Base-by-base conservation (phyloP, 1,139 yeast genomes). In the Torulaspora pretoriensis region DNA sequence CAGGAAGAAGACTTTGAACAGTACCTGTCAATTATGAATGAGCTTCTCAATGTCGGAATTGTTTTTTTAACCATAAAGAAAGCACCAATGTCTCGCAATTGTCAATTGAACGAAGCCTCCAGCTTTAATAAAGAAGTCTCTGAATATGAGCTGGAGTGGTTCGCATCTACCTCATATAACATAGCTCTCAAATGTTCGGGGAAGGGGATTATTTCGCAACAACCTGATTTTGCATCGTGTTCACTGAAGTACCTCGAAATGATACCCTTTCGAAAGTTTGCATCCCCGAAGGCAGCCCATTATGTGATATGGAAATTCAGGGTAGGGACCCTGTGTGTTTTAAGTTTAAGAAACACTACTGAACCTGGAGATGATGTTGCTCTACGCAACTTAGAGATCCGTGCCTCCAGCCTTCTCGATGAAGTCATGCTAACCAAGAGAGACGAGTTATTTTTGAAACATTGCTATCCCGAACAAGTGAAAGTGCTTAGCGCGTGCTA, bases 121-220 rank as follows among this genome's bases (percentile, higher is more conserved):
- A 22, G 22, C 4, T 16, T 38, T 13, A 25, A 35, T 5, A 56
- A 50, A 24, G 29, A 33, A 1, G 44, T 55, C 8, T 53, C 58
- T 1, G 46, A 51, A 2, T 53, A 56, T 38, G 64, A 60, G 36
- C 48, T 60, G 12, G 64, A 59, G 45, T 59, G 64, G 64, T 60
- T 59, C 41, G 52, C 59, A 6, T 54, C 64, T 5, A 46, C 50
- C 2, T 50, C 60, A 3, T 57, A 53, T 38, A 60, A 60, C 37
- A 38, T 57, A 13, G 45, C 53, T 8, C 46, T 49, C 1, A 54
- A 55, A 40, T 50, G 53, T 31, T 16, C 43, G 13, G 37, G 25
- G 10, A 46, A 46, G 7, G 35, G 32, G n/a, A 25, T 33, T 2
- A 28, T 29, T 14, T 28, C 24, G 8, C 29, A 40, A 12, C 13